Evolutionary conservation across 2,329 filamentous ascomycete genomes (phyloP), one percentile per base, ranked within the genome.

Genomic region (Botrytis squamosa): DNA sequence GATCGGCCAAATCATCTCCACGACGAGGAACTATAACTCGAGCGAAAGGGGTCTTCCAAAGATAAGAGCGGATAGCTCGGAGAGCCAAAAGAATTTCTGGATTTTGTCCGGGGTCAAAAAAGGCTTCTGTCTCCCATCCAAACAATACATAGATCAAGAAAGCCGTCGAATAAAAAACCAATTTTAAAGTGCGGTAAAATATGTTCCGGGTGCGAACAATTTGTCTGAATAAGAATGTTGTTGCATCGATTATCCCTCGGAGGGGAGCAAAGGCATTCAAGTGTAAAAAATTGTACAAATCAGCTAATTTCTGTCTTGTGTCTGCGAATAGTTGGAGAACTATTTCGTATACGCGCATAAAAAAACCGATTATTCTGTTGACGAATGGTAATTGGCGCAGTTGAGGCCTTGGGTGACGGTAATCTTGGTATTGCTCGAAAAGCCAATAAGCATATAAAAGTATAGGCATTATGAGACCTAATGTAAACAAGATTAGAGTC

Each of bases 101-200:
- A 40, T 2, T 10, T 33, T 64, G 14, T 7, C 5, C 22, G 9
- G 1, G 22, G 63, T 0, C 6, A 36, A 5, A 10, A 20, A 55
- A 67, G 33, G 4, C n/a, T 5, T 40, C 22, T 5, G 14, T 38
- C 4, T 67, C 64, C 44, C 8, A 40, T 18, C 64, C 64, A 4
- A 40, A 18, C 8, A 52, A 4, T 36, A 18, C 14, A n/a, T n/a
- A 38, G 14, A 20, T 5, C 14, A 67, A 40, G 18, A 20, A 55
- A 12, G 2, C 3, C 0, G 7, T 22, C 16, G 14, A 38, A n/a
- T 6, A 4, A 33, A 0, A 14, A n/a, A 67, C 7, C 7, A 46
- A 0, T n/a, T 1, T 20, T 3, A 6, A 6, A 33, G 20, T 22
- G 14, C 14, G 33, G 36, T 0, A 1, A n/a, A n/a, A 25, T 3